A percentile compares a stretch with the other conserved stretches of the same genome.
Conservation (phyloP, 2,329 filamentous ascomycete genomes). For the Byssoonygena ceratinophila region DNA sequence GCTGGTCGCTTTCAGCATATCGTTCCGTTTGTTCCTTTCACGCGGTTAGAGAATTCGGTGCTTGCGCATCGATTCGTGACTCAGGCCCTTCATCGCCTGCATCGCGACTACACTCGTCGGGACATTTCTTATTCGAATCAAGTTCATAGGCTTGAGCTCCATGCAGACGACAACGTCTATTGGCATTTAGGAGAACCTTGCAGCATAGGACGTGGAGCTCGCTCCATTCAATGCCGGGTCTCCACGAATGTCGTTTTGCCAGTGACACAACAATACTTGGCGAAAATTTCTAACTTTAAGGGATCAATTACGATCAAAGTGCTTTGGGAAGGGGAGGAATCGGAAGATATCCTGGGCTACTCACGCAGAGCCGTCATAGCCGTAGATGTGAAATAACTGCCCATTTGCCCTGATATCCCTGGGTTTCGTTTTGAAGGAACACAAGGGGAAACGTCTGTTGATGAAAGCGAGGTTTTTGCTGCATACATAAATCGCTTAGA, state of each 20-base stretch:
- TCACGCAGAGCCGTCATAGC: not conserved
- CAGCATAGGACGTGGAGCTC: slow-evolving; percentile 1
- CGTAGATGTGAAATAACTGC: not conserved
- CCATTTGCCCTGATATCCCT: not conserved
- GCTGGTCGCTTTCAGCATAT: slow-evolving; percentile 35
- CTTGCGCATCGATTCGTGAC: slow-evolving; percentile 37
- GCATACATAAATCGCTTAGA: not conserved
- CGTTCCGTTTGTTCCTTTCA: slow-evolving; percentile 38
- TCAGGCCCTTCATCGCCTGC: slow-evolving; percentile 16
- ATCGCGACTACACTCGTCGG: not conserved
- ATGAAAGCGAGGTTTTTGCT: too few relatives aligned
- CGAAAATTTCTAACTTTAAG: not conserved
- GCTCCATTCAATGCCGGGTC: slow-evolving; percentile 12
- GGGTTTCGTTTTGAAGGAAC: not conserved
- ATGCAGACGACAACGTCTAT: not conserved
- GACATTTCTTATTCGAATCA: not conserved
- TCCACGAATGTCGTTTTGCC: slow-evolving; percentile 10
- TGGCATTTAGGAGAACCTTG: not conserved
- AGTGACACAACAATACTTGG: slow-evolving; percentile 9
- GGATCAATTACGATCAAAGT: not conserved
- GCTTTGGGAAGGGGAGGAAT: too few relatives aligned
- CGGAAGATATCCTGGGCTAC: not conserved
- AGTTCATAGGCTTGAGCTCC: not conserved
- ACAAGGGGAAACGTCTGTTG: too few relatives aligned
- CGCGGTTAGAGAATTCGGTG: slow-evolving; percentile 31